Conservation (phyloP, 1,139 yeast genomes). For the Hanseniaspora uvarum region DNA sequence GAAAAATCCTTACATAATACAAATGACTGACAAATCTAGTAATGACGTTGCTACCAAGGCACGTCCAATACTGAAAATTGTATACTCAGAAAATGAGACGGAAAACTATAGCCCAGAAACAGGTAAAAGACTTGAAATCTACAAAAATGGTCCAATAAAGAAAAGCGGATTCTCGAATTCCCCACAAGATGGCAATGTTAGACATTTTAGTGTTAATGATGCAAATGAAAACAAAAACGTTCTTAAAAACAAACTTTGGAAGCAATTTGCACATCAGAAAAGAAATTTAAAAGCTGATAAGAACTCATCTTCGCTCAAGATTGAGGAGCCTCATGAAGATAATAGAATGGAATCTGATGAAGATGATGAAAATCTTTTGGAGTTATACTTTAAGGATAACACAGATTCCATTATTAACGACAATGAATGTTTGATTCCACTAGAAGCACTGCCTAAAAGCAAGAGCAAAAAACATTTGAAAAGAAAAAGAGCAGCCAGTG, state of each 20-base stretch:
- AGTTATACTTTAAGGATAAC: constrained; percentile 15
- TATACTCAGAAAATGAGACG: constrained; percentile 49
- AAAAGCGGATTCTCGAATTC: background rate
- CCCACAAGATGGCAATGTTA: constrained; percentile 11
- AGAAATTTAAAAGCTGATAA: background rate
- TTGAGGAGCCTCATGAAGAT: background rate
- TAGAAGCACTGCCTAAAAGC: constrained; percentile 16
- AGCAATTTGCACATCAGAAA: background rate
- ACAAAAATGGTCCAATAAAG: constrained; percentile 32
- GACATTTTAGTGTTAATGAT: constrained; percentile 16
- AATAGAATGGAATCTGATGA: constrained; percentile 5
- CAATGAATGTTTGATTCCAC: constrained; percentile 18
- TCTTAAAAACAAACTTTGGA: constrained; percentile 6
- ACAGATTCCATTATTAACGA: constrained; percentile 13
- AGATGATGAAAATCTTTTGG: constrained; percentile 9
- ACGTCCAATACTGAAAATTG: constrained; percentile 33
- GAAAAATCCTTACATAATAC: background rate
- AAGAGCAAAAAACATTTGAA: constrained; percentile 17
- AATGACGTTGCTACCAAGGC: background rate
- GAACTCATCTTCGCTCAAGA: background rate
- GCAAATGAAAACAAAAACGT: background rate
- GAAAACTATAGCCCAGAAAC: constrained; percentile 43
- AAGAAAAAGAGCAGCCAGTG: constrained; percentile 18
- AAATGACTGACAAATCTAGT: background rate
- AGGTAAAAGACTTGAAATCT: constrained; percentile 43